Evolutionary conservation across 2,329 filamentous ascomycete genomes (phyloP).

Genomic region (Chalaropsis ovoidea): DNA sequence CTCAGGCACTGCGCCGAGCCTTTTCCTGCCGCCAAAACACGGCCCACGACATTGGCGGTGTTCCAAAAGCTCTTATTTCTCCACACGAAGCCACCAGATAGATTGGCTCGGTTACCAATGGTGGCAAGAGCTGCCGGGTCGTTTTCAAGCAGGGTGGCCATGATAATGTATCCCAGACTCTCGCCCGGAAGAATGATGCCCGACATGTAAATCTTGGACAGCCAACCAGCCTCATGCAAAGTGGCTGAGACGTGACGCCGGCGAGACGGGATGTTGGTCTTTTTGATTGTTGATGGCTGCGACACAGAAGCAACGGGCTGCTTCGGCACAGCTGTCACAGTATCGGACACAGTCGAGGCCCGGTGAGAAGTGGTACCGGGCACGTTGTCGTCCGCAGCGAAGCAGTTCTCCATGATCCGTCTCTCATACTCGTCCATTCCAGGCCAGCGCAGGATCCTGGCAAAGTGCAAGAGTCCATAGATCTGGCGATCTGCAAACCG

Average conservation of each 20-base stretch:
- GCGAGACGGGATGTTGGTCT: conserved; percentile 32
- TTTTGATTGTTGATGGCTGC: conserved; percentile 11
- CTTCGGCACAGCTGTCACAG: conserved; percentile 12
- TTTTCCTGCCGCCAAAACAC: conserved; percentile 52
- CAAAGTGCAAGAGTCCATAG: conserved; percentile 53
- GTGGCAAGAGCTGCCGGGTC: conserved; percentile 49
- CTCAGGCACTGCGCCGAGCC: conserved; percentile 57
- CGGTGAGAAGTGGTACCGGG: neutral
- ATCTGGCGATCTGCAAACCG: conserved; percentile 50
- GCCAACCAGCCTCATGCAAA: conserved; percentile 52
- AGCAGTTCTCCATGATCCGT: conserved; percentile 40
- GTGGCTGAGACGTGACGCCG: conserved; percentile 48
- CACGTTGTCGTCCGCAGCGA: conserved; percentile 20
- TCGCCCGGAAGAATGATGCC: conserved; percentile 57
- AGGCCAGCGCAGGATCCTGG: conserved; percentile 53
- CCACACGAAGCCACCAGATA: conserved; percentile 57
- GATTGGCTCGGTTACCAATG: conserved; percentile 50
- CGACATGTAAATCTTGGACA: conserved; percentile 58
- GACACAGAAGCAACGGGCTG: conserved; percentile 7
- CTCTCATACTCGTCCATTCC: conserved; percentile 44
- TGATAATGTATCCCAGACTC: conserved; percentile 51
- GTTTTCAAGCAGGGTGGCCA: conserved; percentile 55
- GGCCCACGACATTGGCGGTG: conserved; percentile 53
- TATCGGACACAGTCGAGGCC: neutral
- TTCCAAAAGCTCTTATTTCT: conserved; percentile 58